These are phyloP conservation scores for Coelastrella sp. DNA, from an alignment of 139 green algal species.

Conservation along the genomic window DNA sequence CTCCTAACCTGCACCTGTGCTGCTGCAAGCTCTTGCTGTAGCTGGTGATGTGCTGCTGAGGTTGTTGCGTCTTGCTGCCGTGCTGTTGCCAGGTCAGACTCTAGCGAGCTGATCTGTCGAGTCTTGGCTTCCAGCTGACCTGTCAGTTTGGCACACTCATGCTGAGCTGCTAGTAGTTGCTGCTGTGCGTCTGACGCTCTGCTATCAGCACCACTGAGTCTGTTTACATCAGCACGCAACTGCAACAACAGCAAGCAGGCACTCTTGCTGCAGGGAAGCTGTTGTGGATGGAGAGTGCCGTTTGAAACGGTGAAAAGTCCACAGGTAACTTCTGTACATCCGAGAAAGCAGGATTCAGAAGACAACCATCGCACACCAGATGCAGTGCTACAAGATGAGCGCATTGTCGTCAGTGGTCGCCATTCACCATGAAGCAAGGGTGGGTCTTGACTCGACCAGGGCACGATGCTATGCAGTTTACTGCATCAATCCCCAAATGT, in stretches of 20 bases:
- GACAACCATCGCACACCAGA: no score
- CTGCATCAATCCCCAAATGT: no score
- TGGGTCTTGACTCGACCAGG: no score
- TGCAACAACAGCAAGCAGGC: not conserved
- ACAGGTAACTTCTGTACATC: no score
- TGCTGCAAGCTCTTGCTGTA: slow-evolving; percentile 37
- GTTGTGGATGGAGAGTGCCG: no score
- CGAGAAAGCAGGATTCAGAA: no score
- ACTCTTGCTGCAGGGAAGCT: not conserved
- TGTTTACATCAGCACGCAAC: slow-evolving; percentile 6
- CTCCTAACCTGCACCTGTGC: not conserved
- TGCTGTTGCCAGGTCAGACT: slow-evolving; percentile 12
- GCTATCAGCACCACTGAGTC: slow-evolving; percentile 9
- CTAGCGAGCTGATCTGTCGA: not conserved
- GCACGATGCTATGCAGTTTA: no score
- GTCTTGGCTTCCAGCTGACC: slow-evolving; percentile 35
- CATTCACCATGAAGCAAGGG: no score
- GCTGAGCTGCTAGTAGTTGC: slow-evolving; percentile 22
- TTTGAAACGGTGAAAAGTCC: no score
- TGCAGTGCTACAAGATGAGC: no score
- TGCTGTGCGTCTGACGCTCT: not conserved
- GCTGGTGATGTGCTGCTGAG: not conserved
- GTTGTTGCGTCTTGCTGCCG: not conserved
- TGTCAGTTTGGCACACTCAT: slow-evolving; percentile 3
- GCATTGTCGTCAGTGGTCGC: no score